Evolutionary conservation across 2,329 filamentous ascomycete species (phyloP).

Genomic region (Zymoseptoria brevis): DNA sequence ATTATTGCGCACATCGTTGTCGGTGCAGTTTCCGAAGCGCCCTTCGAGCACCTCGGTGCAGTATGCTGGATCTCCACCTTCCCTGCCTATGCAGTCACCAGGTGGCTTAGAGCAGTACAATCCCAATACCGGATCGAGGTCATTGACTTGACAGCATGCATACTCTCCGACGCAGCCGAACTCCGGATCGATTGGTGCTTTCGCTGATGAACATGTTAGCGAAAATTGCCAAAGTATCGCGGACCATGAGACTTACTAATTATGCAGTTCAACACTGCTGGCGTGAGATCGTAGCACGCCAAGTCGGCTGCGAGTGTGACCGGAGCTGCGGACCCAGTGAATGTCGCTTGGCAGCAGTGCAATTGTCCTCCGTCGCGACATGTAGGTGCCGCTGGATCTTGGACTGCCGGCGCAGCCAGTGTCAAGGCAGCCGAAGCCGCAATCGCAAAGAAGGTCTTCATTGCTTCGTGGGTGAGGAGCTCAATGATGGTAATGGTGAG

Average conservation of each 20-base stretch:
- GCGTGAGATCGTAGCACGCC: constrained; percentile 15
- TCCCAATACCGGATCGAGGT: constrained; percentile 8
- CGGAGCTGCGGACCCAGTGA: constrained; percentile 4
- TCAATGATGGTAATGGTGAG: background rate
- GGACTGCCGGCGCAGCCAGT: background rate
- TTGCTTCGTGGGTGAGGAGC: no score
- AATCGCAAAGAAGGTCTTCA: background rate
- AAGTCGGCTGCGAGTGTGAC: constrained; percentile 8
- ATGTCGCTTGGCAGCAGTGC: constrained; percentile 13
- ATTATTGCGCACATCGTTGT: background rate
- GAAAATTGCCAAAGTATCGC: background rate
- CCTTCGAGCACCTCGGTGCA: constrained; percentile 2
- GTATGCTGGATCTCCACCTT: background rate
- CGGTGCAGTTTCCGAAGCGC: background rate
- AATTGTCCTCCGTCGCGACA: constrained; percentile 14
- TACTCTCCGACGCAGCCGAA: constrained; percentile 10
- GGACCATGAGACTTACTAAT: constrained; percentile 3
- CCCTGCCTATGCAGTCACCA: constrained; percentile 10
- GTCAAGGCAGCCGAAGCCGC: background rate
- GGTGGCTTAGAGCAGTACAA: constrained; percentile 15
- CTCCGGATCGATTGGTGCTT: constrained; percentile 4
- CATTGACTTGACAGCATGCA: constrained; percentile 16
- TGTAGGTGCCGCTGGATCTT: background rate
- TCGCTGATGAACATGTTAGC: background rate
- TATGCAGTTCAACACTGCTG: constrained; percentile 15